These are phyloP conservation scores for Termitomyces sp. DNA, from an alignment of 768 basidiomycete species.

Conservation along the genomic window DNA sequence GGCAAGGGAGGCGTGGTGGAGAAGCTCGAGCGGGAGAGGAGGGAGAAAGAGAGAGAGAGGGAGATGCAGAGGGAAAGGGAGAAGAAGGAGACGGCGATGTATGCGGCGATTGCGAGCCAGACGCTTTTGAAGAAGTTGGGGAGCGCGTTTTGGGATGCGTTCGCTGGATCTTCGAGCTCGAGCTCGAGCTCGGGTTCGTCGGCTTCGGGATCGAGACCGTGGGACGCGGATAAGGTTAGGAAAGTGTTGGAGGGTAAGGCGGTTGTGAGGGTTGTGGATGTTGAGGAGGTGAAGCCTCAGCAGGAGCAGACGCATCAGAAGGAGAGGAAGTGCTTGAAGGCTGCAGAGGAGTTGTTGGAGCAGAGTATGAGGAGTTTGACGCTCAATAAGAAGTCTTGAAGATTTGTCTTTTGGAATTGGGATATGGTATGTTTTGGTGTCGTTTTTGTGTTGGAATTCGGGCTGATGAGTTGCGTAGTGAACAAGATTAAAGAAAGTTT, in stretches of 20 bases:
- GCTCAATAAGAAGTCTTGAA: conserved; percentile 47
- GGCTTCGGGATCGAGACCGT: conserved; percentile 28
- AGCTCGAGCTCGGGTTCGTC: neutral
- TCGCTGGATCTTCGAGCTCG: conserved; percentile 47
- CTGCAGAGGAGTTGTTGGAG: conserved; percentile 47
- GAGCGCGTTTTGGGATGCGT: conserved; percentile 86
- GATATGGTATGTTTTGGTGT: neutral
- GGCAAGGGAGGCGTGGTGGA: conserved; percentile 24
- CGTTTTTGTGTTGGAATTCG: too few relatives aligned
- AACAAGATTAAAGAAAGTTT: neutral
- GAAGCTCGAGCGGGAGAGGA: conserved; percentile 22
- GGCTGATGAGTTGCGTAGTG: neutral
- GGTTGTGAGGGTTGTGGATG: conserved; percentile 74
- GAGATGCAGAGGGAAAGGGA: conserved; percentile 29
- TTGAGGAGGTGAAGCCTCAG: conserved; percentile 35
- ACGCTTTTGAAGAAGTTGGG: conserved; percentile 71
- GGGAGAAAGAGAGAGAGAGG: conserved; percentile 22
- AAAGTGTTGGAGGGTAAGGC: conserved; percentile 82
- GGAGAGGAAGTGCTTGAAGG: conserved; percentile 22
- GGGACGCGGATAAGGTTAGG: conserved; percentile 79
- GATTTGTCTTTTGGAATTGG: neutral
- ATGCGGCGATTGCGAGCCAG: conserved; percentile 76
- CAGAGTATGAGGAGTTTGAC: conserved; percentile 69
- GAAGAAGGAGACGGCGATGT: conserved; percentile 45
- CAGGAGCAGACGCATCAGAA: conserved; percentile 15